phyloP scores from a whole-genome alignment of 83 land plant genomes.

The Picea abies region DNA sequence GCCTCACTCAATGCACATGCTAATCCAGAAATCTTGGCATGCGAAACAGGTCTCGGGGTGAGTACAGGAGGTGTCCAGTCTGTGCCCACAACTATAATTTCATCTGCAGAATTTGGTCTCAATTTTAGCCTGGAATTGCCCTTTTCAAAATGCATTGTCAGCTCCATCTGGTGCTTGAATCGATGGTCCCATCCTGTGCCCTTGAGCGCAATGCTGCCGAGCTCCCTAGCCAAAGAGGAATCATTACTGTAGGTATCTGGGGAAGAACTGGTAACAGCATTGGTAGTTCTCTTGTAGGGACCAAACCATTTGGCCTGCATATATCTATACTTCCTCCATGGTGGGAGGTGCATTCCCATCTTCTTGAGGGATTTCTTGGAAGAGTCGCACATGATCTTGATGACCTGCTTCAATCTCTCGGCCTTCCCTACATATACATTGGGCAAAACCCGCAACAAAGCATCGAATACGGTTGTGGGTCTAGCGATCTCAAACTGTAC shows the following conservation, averaged over 20 bases:
- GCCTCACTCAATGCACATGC: neutral
- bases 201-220: neutral
- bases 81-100: neutral
- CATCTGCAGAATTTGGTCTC: neutral
- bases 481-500: slow-evolving; percentile 72
- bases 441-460: slow-evolving; percentile 41
- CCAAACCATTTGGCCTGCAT: slow-evolving; percentile 56
- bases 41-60: neutral
- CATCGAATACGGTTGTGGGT: slow-evolving; percentile 44
- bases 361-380: slow-evolving; percentile 39
- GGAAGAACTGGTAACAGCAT: neutral
- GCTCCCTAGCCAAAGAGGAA: neutral
- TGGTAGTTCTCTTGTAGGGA: slow-evolving; percentile 39
- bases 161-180: slow-evolving; percentile 4
- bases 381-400: slow-evolving; percentile 28
- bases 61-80: neutral
- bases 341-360: slow-evolving; percentile 32
- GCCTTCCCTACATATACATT: slow-evolving; percentile 41
- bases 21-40: neutral
- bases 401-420: slow-evolving; percentile 32
- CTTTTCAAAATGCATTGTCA: neutral
- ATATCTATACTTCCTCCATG: slow-evolving; percentile 50
- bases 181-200: neutral
- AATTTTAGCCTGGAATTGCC: neutral
- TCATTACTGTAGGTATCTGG: too few species aligned